phyloP scores from a whole-genome alignment of 108 stramenopile genomes.

The Nannochloropsis granulata region DNA sequence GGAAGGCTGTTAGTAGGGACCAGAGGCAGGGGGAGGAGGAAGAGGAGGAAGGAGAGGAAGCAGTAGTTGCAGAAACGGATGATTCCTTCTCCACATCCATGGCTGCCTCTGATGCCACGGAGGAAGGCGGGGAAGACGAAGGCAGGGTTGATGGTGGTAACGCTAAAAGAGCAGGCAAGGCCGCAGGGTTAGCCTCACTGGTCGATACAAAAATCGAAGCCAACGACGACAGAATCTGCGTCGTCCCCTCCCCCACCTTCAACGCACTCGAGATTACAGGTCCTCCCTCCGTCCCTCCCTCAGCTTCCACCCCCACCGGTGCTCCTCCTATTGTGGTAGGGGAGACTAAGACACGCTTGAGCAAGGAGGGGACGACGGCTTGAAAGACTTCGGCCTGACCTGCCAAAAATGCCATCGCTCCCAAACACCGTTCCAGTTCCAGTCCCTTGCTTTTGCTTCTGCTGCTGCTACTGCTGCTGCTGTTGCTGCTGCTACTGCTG shows the following conservation, averaged over 20 bases:
- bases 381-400: neutral
- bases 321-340: neutral
- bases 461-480: neutral
- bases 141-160: neutral
- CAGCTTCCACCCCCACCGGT: no score
- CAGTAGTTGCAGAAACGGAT: neutral
- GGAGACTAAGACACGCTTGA: neutral
- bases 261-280: no score
- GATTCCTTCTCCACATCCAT: neutral
- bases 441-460: neutral
- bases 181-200: neutral
- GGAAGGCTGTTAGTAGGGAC: neutral
- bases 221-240: neutral
- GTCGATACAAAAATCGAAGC: neutral
- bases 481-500: no score
- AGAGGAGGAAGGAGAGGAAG: neutral
- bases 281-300: no score
- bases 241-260: neutral
- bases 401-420: neutral
- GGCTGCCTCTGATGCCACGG: neutral
- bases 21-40: neutral
- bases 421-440: neutral
- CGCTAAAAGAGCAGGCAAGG: neutral
- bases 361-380: neutral
- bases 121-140: neutral